Evolutionary conservation across 345 rosid species (phyloP).

Genomic region (Lagerstroemia speciosa): DNA sequence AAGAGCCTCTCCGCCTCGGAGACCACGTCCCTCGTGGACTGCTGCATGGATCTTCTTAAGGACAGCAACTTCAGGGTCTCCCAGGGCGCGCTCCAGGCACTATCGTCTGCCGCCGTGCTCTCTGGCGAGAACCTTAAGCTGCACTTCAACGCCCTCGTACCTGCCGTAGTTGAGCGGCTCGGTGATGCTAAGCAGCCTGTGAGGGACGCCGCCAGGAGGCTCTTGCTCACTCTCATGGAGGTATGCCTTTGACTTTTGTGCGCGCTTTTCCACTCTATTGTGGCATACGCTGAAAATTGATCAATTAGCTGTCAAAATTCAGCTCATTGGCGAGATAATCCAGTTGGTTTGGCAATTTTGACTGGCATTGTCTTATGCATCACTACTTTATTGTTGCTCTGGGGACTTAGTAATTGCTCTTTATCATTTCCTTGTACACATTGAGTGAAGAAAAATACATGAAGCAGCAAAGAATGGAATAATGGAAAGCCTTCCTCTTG

Average conservation of each 20-base stretch:
- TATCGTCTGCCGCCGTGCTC: slow-evolving; percentile 95
- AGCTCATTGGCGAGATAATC: background rate
- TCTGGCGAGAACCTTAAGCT: slow-evolving; percentile 89
- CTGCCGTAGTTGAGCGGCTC: slow-evolving; percentile 84
- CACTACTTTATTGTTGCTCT: background rate
- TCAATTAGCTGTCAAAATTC: background rate
- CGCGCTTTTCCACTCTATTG: background rate
- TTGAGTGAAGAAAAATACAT: background rate
- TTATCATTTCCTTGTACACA: background rate
- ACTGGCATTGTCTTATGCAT: background rate
- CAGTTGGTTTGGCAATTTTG: background rate
- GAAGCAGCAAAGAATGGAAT: background rate
- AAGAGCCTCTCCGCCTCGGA: slow-evolving; percentile 67
- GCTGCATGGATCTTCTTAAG: slow-evolving; percentile 91
- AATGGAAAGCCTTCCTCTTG: background rate
- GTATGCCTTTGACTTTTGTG: slow-evolving; percentile 19
- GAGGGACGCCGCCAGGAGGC: slow-evolving; percentile 87
- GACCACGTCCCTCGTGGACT: slow-evolving; percentile 76
- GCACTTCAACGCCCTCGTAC: slow-evolving; percentile 89
- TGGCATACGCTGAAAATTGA: background rate
- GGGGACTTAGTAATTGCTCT: background rate
- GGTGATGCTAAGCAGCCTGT: slow-evolving; percentile 95
- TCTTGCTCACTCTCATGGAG: slow-evolving; percentile 98
- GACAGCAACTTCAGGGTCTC: slow-evolving; percentile 91
- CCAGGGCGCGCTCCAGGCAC: slow-evolving; percentile 89